Evolutionary conservation across 2,329 filamentous ascomycete species (phyloP).

Genomic region (Arthrocladium fulminans): DNA sequence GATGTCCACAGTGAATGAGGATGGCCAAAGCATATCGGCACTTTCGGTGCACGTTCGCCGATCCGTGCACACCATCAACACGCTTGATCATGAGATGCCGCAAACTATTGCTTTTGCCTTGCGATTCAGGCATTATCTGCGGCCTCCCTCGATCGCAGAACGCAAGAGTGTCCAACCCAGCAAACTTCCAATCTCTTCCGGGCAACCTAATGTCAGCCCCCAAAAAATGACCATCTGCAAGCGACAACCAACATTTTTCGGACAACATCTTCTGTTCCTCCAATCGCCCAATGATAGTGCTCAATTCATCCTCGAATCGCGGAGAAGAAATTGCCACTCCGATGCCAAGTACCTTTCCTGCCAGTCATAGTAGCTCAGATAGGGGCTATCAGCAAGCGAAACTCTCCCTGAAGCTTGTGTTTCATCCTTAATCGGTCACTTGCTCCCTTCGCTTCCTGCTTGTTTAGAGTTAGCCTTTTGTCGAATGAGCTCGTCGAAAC

Average conservation of each 20-base stretch:
- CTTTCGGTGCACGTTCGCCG: neutral
- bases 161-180: no score
- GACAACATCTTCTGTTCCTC: neutral
- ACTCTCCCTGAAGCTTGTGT: neutral
- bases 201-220: no score
- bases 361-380: neutral
- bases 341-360: slow-evolving; percentile 1
- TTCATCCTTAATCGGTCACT: neutral
- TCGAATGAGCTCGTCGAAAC: neutral
- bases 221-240: no score
- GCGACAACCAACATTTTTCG: neutral
- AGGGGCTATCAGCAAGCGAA: neutral
- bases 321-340: neutral
- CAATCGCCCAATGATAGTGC: neutral
- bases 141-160: no score
- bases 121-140: neutral
- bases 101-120: neutral
- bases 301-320: neutral
- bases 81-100: no score
- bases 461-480: neutral
- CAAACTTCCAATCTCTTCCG: neutral
- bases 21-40: neutral
- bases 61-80: no score
- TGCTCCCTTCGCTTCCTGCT: neutral
- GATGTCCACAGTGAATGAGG: no score